Evolutionary conservation across 225 moss, liverwort and hornwort genomes (phyloP), one percentile per base, ranked within the genome.

Genomic region (Straminergon stramineum): DNA sequence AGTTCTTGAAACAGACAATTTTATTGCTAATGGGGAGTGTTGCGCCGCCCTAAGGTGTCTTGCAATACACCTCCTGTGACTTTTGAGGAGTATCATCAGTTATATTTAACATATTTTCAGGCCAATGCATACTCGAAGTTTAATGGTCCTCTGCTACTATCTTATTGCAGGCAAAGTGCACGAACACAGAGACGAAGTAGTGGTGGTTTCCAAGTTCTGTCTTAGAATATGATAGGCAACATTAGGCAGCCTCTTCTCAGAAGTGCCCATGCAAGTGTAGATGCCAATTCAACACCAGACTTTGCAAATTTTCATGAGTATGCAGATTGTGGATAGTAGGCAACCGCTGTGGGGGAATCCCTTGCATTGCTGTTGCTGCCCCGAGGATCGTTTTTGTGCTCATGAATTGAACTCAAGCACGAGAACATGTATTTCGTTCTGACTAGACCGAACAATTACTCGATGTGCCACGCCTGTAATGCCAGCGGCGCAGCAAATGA

Each of bases 261-360:
- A 80, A 77, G 41, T 63, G 70, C 17, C 20, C 75, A 74, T 75
- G 52, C 86, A 84, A 81, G 76, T 65, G 70, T 84, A 69, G 81
- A 78, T 66, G 65, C 63, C n/a, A 77, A 63, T 73, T 60, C 71
- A 35, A 41, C 48, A 31, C 79, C 67, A 52, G 74, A 43, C 43
- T 86, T 87, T 65, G 88, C 70, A 64, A 82, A 31, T 77, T 84
- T 87, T 85, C 60, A 58, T 55, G 90, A 90, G 53, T 53, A 82
- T 80, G 88, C 56, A 75, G 55, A 75, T 81, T 81, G 51, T 81
- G n/a, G 73, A 81, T 53, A 87, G 37, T 64, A 75, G 69, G 78
- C 86, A 71, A 81, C 87, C 85, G 34, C 93, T 91, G 83, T 91
- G 91, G 94, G 81, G 81, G 90, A 66, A 92, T 88, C 75, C 71